Conservation (phyloP, 2,329 filamentous ascomycete genomes). For the Phoma sp. region DNA sequence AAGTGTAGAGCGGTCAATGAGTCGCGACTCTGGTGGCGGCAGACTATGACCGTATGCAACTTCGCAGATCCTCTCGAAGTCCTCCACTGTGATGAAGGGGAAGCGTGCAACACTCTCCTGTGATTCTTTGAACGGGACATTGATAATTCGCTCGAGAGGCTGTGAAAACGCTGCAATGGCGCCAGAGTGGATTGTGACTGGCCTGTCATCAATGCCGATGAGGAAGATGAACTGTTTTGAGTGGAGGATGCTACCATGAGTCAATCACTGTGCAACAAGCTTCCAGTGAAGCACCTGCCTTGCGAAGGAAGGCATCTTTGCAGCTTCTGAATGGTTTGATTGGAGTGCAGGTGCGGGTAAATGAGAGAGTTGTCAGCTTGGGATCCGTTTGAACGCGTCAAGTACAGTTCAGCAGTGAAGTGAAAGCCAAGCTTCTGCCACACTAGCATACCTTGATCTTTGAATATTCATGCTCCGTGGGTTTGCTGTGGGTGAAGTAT, state of each 20-base stretch:
- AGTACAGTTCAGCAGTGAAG: too few species aligned
- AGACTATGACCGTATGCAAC: conserved; percentile 24
- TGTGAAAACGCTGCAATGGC: conserved; percentile 18
- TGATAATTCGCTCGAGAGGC: conserved; percentile 17
- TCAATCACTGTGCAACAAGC: too few species aligned
- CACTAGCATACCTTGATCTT: too few species aligned
- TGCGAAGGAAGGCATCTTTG: too few species aligned
- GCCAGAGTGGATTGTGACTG: conserved; percentile 18
- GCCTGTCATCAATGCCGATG: conserved; percentile 13
- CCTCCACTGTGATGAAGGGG: conserved; percentile 15
- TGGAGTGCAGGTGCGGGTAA: too few species aligned
- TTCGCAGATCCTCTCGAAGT: conserved; percentile 21
- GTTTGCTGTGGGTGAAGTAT: too few species aligned
- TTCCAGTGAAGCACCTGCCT: too few species aligned
- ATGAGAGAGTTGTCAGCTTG: too few species aligned
- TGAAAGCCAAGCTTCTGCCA: too few species aligned
- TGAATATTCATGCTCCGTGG: too few species aligned
- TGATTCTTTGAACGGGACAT: conserved; percentile 25
- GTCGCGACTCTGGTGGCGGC: conserved; percentile 2
- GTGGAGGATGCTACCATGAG: neutral
- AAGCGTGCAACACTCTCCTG: conserved; percentile 12
- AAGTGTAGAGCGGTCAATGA: neutral
- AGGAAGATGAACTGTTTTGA: conserved; percentile 22
- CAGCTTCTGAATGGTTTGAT: too few species aligned
- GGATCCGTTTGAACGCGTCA: too few species aligned